Percentiles rank a stretch among this genome's conserved stretches.
These are phyloP conservation scores for Austroboletus novae-zelandiae DNA, from an alignment of 1,284 basidiomycete genomes.

Conservation along the genomic window DNA sequence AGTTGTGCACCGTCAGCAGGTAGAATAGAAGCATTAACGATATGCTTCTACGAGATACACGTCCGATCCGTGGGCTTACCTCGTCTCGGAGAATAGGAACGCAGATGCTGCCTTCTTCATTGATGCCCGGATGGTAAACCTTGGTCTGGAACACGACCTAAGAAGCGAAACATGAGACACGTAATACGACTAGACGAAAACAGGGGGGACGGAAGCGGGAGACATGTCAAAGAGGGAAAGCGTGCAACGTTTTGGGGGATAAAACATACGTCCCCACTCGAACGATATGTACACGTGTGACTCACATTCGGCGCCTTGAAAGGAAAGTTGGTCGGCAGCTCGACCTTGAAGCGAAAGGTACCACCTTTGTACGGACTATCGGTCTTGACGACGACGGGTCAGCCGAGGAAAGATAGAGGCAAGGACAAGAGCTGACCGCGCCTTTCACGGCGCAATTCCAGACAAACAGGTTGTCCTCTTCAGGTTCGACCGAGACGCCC, in stretches of 20 bases:
- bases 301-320: conserved; percentile 86
- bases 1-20: conserved; percentile 8
- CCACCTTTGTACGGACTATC: conserved; percentile 85
- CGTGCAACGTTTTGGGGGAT: conserved; percentile 28
- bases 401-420: conserved; percentile 4
- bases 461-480: conserved; percentile 72
- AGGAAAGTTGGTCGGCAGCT: conserved; percentile 76
- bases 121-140: conserved; percentile 92
- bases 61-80: conserved; percentile 44
- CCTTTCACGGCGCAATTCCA: conserved; percentile 82
- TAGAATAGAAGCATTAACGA: conserved; percentile 2
- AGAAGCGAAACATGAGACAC: conserved; percentile 13
- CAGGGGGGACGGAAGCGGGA: conserved; percentile 6
- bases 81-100: conserved; percentile 80
- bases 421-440: conserved; percentile 49
- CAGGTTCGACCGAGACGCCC: conserved; percentile 61
- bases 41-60: not conserved
- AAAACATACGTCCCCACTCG: conserved; percentile 3
- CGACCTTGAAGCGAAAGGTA: conserved; percentile 73
- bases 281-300: conserved; percentile 7
- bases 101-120: conserved; percentile 85
- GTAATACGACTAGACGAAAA: conserved; percentile 19
- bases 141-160: conserved; percentile 86
- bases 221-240: conserved; percentile 5
- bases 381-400: conserved; percentile 40